phyloP scores from a whole-genome alignment of 1,284 basidiomycete species.

The Malassezia furfur region DNA sequence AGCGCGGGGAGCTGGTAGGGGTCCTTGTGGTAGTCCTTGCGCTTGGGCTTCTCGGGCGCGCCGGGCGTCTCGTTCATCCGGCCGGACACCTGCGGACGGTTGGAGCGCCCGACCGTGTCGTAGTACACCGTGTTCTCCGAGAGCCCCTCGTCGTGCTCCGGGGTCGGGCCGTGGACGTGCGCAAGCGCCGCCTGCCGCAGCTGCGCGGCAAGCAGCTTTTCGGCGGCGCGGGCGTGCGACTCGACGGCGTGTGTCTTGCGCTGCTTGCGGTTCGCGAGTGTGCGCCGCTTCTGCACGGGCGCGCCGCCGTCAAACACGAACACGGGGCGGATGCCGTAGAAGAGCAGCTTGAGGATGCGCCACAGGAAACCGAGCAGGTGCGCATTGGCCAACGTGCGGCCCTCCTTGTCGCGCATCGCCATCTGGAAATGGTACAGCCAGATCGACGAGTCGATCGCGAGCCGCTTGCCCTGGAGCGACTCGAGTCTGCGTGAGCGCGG shows the following conservation, averaged over 20 bases:
- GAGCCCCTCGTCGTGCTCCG: slow-evolving; percentile 5
- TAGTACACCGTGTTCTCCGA: slow-evolving; percentile 1
- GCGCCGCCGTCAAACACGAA: slow-evolving; percentile 80
- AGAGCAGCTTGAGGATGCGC: slow-evolving; percentile 83
- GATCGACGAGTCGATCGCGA: slow-evolving; percentile 84
- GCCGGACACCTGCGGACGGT: background rate
- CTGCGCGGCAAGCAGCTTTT: slow-evolving; percentile 84
- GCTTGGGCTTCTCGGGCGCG: background rate
- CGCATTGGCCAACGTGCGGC: slow-evolving; percentile 77
- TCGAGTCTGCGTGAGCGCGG: slow-evolving; percentile 25
- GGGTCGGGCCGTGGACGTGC: slow-evolving; percentile 49
- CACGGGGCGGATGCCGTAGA: slow-evolving; percentile 70
- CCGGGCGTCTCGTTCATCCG: background rate
- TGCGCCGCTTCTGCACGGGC: slow-evolving; percentile 49
- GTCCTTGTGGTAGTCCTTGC: slow-evolving; percentile 23
- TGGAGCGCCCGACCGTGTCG: background rate
- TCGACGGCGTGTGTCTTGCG: slow-evolving; percentile 53
- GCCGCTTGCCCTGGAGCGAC: slow-evolving; percentile 45
- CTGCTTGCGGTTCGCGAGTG: slow-evolving; percentile 53
- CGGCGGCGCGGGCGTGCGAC: slow-evolving; percentile 52
- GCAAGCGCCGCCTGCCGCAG: slow-evolving; percentile 80
- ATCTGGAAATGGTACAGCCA: slow-evolving; percentile 78
- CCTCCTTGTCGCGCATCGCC: slow-evolving; percentile 96
- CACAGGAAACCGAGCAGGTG: slow-evolving; percentile 78
- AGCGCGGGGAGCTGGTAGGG: slow-evolving; percentile 44